These are phyloP conservation scores for Hura crepitans DNA, from an alignment of 441 rosid genomes.

Conservation along the genomic window DNA sequence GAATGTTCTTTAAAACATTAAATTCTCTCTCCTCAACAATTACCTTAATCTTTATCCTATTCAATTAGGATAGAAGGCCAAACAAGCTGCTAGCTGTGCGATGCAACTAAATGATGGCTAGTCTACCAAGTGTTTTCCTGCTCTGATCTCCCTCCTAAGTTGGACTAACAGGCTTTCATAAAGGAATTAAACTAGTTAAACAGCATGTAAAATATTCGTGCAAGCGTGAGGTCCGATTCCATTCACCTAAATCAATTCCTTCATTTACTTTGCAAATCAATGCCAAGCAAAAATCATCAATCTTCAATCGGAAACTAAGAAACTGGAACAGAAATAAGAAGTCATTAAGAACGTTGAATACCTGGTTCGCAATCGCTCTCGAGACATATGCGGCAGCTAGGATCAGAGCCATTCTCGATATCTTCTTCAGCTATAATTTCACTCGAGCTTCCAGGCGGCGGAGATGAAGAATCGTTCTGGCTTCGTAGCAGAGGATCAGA, in stretches of 20 bases:
- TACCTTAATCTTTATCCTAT: neutral
- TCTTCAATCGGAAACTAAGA: neutral
- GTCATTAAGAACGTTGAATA: constrained; percentile 14
- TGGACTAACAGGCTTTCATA: neutral
- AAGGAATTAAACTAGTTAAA: neutral
- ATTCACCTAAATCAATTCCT: neutral
- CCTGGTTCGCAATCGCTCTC: constrained; percentile 80
- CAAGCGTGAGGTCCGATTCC: neutral
- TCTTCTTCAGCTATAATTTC: constrained; percentile 59
- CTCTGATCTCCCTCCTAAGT: neutral
- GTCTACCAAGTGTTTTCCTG: neutral
- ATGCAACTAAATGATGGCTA: neutral
- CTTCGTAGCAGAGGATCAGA: constrained; percentile 61
- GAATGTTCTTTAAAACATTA: too few species aligned
- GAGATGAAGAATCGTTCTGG: constrained; percentile 26
- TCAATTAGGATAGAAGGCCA: neutral
- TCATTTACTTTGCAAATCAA: neutral
- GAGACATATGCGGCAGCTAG: constrained; percentile 89
- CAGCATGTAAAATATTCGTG: neutral
- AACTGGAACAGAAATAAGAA: neutral
- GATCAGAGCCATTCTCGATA: constrained; percentile 60
- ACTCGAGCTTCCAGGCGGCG: constrained; percentile 23
- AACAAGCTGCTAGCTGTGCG: neutral
- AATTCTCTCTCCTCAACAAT: neutral
- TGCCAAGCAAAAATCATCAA: neutral